Conservation (phyloP, 345 rosid species). For the Erodium maritimum region DNA sequence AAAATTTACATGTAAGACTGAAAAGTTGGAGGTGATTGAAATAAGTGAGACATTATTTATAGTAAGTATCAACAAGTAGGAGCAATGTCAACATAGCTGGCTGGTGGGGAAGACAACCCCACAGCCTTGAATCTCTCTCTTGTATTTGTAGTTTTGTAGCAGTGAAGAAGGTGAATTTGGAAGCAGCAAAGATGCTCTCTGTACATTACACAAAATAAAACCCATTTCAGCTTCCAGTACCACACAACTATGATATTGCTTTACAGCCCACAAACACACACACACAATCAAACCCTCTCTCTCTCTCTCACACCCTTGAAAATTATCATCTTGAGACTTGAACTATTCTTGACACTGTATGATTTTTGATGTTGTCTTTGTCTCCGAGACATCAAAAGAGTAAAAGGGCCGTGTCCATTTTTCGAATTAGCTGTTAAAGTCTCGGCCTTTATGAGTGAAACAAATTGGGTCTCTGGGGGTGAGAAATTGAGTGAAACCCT, state of each 20-base stretch:
- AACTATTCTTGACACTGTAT: neutral
- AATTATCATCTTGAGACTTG: no score
- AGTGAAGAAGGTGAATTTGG: neutral
- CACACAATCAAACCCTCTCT: neutral
- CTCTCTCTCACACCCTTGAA: neutral
- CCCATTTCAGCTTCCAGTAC: constrained; percentile 34
- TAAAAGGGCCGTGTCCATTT: constrained; percentile 11
- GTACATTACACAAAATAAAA: constrained; percentile 19
- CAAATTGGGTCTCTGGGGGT: no score
- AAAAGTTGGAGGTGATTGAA: no score
- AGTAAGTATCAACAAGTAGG: constrained; percentile 8
- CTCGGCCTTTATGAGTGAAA: no score
- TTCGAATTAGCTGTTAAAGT: no score
- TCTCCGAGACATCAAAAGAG: constrained; percentile 4
- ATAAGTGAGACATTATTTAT: neutral
- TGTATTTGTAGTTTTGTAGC: no score
- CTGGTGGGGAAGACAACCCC: constrained; percentile 26
- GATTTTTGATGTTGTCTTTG: neutral
- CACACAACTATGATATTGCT: constrained; percentile 40
- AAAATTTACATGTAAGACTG: no score
- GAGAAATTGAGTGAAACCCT: no score
- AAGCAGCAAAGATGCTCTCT: constrained; percentile 25
- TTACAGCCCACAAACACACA: constrained; percentile 31
- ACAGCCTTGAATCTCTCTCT: constrained; percentile 15
- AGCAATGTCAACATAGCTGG: constrained; percentile 34